Conservation (phyloP, 2,329 filamentous ascomycete species). For the Elsinoe necatrix region DNA sequence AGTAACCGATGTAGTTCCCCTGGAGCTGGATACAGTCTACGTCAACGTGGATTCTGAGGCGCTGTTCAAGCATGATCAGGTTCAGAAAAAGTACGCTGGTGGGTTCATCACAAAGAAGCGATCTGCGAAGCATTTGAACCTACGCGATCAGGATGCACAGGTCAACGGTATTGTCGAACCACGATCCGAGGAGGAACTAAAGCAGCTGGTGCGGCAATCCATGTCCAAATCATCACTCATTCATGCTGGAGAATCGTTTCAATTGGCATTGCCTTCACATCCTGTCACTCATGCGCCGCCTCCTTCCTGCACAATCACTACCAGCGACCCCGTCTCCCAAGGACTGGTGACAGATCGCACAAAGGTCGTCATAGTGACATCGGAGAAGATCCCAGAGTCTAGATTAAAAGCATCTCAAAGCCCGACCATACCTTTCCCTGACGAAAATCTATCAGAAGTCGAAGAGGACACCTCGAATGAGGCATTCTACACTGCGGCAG, state of each 20-base stretch:
- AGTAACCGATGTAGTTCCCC: constrained; percentile 68
- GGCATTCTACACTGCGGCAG: constrained; percentile 84
- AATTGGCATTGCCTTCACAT: constrained; percentile 66
- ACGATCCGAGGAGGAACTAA: constrained; percentile 20
- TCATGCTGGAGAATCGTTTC: constrained; percentile 74
- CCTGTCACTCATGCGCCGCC: constrained; percentile 78
- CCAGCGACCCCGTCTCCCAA: constrained; percentile 93
- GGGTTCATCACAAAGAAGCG: constrained; percentile 32
- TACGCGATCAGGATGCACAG: not conserved
- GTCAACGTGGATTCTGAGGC: constrained; percentile 77
- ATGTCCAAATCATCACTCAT: constrained; percentile 66
- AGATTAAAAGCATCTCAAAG: constrained; percentile 43
- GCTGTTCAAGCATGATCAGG: constrained; percentile 69
- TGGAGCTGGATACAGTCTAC: constrained; percentile 76
- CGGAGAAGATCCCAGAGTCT: constrained; percentile 24
- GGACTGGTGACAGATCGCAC: constrained; percentile 69
- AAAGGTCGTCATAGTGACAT: constrained; percentile 70
- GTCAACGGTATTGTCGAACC: not conserved
- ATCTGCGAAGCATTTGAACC: constrained; percentile 3
- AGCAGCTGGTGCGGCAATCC: constrained; percentile 56
- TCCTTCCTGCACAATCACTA: constrained; percentile 75
- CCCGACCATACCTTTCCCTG: constrained; percentile 21
- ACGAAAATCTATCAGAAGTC: constrained; percentile 32
- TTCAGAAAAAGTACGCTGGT: constrained; percentile 72
- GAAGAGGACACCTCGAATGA: constrained; percentile 78